phyloP scores from a whole-genome alignment of 257 asterid genomes.

The Plantago major region DNA sequence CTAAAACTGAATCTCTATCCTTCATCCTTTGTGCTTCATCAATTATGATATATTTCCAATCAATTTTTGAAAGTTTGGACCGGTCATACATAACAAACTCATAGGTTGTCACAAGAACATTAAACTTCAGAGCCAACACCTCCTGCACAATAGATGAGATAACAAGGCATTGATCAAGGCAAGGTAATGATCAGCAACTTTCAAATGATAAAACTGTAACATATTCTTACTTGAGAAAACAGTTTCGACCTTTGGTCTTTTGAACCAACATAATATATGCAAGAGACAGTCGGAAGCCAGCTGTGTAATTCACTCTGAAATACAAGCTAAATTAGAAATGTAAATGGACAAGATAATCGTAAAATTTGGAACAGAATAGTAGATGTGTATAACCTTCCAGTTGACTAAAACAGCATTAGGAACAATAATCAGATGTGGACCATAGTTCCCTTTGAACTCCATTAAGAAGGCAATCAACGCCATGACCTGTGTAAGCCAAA shows the following conservation, averaged over 20 bases:
- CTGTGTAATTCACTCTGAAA: constrained; percentile 83
- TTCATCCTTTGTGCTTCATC: constrained; percentile 99
- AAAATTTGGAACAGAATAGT: constrained; percentile 17
- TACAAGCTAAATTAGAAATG: constrained; percentile 28
- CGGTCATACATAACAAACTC: constrained; percentile 99
- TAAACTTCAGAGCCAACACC: constrained; percentile 90
- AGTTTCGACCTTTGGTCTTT: constrained; percentile 83
- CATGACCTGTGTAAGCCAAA: constrained; percentile 68
- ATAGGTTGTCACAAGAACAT: constrained; percentile 95
- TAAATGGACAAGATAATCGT: constrained; percentile 6
- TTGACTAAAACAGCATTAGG: constrained; percentile 99
- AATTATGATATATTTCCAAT: constrained; percentile 96
- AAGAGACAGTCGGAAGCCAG: constrained; percentile 97
- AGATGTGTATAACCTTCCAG: constrained; percentile 74
- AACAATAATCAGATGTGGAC: constrained; percentile 96
- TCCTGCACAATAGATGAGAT: constrained; percentile 53
- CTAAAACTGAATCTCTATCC: constrained; percentile 96
- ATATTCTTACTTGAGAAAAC: constrained; percentile 79
- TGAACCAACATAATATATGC: constrained; percentile 92
- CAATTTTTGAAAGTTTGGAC: constrained; percentile 89
- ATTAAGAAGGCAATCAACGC: constrained; percentile 88
- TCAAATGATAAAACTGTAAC: constrained; percentile 15
- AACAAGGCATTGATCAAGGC: constrained; percentile 14
- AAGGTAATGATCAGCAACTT: constrained; percentile 12
- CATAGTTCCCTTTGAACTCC: constrained; percentile 99